Evolutionary conservation across 345 rosid genomes (phyloP).

Genomic region (Aegle marmelos): DNA sequence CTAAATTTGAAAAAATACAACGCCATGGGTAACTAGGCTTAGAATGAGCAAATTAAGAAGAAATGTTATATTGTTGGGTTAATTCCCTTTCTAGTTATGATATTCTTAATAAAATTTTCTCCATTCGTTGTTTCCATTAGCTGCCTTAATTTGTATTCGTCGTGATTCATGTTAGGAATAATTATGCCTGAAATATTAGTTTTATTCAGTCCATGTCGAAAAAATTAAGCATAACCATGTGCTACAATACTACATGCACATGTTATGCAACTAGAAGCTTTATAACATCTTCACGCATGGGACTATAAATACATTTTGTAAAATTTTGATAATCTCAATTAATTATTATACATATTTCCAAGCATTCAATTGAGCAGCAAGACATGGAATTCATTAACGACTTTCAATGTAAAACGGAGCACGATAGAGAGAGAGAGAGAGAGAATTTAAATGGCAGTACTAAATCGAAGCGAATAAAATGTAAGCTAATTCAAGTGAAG

Average conservation of each 20-base stretch:
- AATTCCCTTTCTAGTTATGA: not conserved
- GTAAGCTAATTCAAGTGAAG: conserved; percentile 13
- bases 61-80: not conserved
- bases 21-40: not conserved
- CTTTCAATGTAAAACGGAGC: not conserved
- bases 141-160: not conserved
- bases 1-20: not conserved
- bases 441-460: no score
- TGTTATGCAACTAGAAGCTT: not conserved
- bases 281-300: not conserved
- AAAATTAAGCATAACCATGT: not conserved
- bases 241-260: not conserved
- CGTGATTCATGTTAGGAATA: no score
- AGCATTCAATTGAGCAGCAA: not conserved
- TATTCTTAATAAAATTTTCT: conserved; percentile 6
- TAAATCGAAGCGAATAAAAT: not conserved
- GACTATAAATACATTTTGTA: not conserved
- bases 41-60: not conserved
- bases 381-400: not conserved
- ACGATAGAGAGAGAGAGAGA: not conserved
- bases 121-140: not conserved
- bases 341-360: not conserved
- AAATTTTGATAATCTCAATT: not conserved
- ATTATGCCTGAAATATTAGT: not conserved
- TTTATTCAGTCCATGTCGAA: not conserved